Evolutionary conservation across 2,329 filamentous ascomycete genomes (phyloP), one percentile per base, ranked within the genome.

Genomic region (Ophiostoma triangulosporum): DNA sequence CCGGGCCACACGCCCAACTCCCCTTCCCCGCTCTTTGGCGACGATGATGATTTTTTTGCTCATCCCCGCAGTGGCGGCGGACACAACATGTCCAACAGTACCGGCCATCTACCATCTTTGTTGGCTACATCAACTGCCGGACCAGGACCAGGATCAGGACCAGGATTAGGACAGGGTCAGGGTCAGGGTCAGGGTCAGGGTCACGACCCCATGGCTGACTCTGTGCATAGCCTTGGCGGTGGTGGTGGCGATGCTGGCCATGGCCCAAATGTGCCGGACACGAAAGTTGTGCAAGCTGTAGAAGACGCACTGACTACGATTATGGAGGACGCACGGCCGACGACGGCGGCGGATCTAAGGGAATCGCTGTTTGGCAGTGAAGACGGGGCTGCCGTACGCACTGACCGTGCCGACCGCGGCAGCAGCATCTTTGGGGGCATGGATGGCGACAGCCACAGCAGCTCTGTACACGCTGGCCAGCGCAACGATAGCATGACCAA

Each of bases 271-370:
- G 50, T 26, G 20, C 84, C 85, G 6, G 85, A 95, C 62, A 86
- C 78, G 0, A 78, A 84, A 56, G 84, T 96, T 27, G 89, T 98
- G 6, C 81, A 94, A 68, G 91, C 88, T 3, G 91, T 98, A 78
- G 90, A 97, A 65, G 81, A 86, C 59, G 93, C 90, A 15, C 73
- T 98, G 49, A 95, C 86, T 59, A 86, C 90, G 58, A 98, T 98
- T 57, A 86, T 98, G 73, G 88, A 88, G 60, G 82, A 89, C 59
- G 80, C 85, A 48, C 81, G 74, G 32, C 76, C 76, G 14, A 70
- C 85, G 50, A 80, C 78, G 20, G 75, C 78, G 1, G 80, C 83
- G 60, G 81, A 83, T 58, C 66, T 84, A 15, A 72, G 80, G 38
- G 78, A 78, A 15, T 87, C 84, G 0, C 67, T 90, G 0, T 88